Conservation (phyloP, 257 asterid species). For the Lycium barbarum region DNA sequence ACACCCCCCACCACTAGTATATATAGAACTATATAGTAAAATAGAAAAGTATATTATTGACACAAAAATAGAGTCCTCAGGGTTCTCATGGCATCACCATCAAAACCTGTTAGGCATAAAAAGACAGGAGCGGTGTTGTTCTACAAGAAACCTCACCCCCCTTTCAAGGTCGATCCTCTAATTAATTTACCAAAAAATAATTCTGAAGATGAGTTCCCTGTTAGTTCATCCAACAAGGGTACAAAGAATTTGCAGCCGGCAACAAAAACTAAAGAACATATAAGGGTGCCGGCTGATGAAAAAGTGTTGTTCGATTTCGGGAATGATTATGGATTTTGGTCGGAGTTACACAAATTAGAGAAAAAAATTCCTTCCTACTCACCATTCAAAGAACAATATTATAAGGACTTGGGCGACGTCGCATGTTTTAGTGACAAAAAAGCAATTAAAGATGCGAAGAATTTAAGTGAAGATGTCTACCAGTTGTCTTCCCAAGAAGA, state of each 20-base stretch:
- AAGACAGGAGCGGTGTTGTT: background rate
- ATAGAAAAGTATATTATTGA: background rate
- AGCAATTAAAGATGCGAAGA: background rate
- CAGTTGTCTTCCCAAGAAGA: background rate
- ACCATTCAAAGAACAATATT: background rate
- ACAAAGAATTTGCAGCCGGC: too few relatives aligned
- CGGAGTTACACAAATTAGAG: background rate
- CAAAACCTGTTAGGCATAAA: background rate
- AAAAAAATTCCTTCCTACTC: background rate
- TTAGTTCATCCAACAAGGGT: background rate
- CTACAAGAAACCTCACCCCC: background rate
- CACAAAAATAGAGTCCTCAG: background rate
- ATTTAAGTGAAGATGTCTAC: background rate
- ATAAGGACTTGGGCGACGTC: background rate
- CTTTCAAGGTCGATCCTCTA: background rate
- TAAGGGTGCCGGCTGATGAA: background rate
- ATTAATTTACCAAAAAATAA: background rate
- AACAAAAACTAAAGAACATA: background rate
- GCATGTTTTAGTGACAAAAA: background rate
- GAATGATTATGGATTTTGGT: background rate
- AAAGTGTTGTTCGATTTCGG: background rate
- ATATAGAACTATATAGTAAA: background rate
- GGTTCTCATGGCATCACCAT: background rate
- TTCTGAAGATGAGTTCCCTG: background rate
- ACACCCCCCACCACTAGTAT: background rate